Evolutionary conservation across 2,329 filamentous ascomycete genomes (phyloP), one percentile per base, ranked within the genome.

Genomic region (Bimuria novae-zelandiae): DNA sequence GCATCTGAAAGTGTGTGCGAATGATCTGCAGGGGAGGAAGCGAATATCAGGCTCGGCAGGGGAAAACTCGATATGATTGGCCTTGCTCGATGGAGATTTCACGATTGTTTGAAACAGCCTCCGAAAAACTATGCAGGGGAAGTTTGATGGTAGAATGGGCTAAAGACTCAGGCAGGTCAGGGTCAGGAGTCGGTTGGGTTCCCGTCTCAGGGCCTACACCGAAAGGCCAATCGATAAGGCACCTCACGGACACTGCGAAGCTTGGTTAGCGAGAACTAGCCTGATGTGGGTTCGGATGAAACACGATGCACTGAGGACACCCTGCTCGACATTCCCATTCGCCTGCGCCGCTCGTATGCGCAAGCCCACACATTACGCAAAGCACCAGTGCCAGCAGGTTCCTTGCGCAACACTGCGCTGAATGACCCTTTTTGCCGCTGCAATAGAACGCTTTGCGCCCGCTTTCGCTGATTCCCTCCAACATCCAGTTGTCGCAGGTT

Each of bases 81-180:
- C 30, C 19, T 46, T 8, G 23, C 21, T 25, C 19, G 21, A 46
- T 25, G 43, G 43, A 46, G 30, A 35, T 36, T n/a, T 46, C 43
- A 25, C 43, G 36, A 19, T 53, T 55, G 59, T 59, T 60, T 57
- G 56, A 63, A 63, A 61, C 57, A 45, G 22, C 22, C 36, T 21
- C 16, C 51, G 45, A 25, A 49, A 25, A 37, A 35, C 21, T 21
- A 37, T 33, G 44, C 44, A 36, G 33, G 44, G 44, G 44, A 14
- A 29, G 33, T 47, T 47, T 47, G 5, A 33, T 37, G 33, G 44
- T 51, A 43, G 33, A 40, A 42, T 41, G 11, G 47, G 42, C 16
- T 27, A 46, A 44, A 49, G 51, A 44, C 22, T 49, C 43, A 36
- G 43, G 19, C 30, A 46, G 23, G 19, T 25, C 42, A 45, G 8